phyloP scores from a whole-genome alignment of 345 rosid species.

The Dimocarpus longan region DNA sequence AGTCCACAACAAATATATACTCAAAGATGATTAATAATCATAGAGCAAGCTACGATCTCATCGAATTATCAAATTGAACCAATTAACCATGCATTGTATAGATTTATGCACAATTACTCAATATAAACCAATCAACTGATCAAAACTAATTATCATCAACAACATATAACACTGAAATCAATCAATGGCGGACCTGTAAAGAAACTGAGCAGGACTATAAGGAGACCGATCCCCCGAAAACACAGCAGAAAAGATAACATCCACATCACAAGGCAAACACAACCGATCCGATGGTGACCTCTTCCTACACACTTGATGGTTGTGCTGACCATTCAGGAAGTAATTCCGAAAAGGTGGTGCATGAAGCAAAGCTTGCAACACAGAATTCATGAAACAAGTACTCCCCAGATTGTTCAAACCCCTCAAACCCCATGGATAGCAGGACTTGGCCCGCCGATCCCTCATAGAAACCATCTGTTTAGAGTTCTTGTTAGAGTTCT shows the following conservation, averaged over 20 bases:
- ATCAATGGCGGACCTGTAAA: slow-evolving; percentile 61
- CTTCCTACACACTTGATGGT: slow-evolving; percentile 56
- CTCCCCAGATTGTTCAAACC: slow-evolving; percentile 89
- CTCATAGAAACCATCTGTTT: slow-evolving; percentile 46
- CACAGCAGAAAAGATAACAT: slow-evolving; percentile 67
- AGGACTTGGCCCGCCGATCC: slow-evolving; percentile 63
- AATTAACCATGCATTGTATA: slow-evolving; percentile 11
- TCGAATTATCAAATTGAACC: background rate
- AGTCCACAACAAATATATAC: background rate
- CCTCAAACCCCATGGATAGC: slow-evolving; percentile 76
- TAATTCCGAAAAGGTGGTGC: slow-evolving; percentile 81
- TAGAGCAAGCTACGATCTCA: background rate
- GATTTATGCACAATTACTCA: background rate
- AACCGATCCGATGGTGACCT: slow-evolving; percentile 36
- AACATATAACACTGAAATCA: background rate
- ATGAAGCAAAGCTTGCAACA: slow-evolving; percentile 86
- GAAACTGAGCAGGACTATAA: slow-evolving; percentile 88
- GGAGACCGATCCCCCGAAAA: slow-evolving; percentile 78
- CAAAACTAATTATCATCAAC: background rate
- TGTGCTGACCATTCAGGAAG: slow-evolving; percentile 75
- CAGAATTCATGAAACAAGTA: slow-evolving; percentile 93
- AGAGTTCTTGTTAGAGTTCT: slow-evolving; percentile 49
- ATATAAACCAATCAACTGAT: background rate
- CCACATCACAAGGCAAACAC: slow-evolving; percentile 80
- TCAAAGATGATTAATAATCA: background rate